Base-by-base conservation (phyloP, 2,329 filamentous ascomycete genomes). In the Penicillium sp. region DNA sequence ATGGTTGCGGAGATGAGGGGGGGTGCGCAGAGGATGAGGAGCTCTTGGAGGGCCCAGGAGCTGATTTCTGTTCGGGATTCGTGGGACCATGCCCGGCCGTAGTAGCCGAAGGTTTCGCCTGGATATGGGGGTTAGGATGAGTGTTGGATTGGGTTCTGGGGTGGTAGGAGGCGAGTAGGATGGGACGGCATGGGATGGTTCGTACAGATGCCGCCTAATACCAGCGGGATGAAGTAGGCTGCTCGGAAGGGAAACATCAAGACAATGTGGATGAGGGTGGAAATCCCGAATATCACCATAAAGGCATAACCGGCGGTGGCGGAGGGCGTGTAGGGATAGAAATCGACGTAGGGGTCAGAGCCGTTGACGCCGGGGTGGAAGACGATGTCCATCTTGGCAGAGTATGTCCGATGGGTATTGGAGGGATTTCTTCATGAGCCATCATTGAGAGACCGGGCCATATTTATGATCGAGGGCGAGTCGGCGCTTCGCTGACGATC, bases 1-100 rank as follows among this genome's bases (percentile, higher is more conserved):
- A 60, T 36, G 3, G 51, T 59, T 11, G 57, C 58, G 7, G 70
- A 65, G 31, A 70, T 63, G 4, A 74, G 54, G 0, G 67, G 60
- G 0, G 70, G 68, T 0, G 66, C 63, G 8, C 71, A 53, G 3
- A 72, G 59, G 29, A 69, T 60, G 16, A 66, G 54, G 39, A 70
- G 58, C 19, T 60, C 57, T 40, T 71, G 68, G 1, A 66, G 55
- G 0, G 60, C 57, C 55, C 62, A 71, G 1, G 64, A 46, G 0
- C 33, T 33, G 19, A 60, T 59, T 1, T 50, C 41, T 0, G 51
- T 54, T 16, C 41, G 45, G 39, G 52, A 36, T 31, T 60, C 30
- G 33, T 67, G 62, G 0, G 62, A 60, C 50, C 57, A 54, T n/a
- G 62, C 60, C 18, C 63, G 56, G 28, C 59, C 63, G 35, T 62